These are phyloP conservation scores for Leucogyrophana mollusca DNA, from an alignment of 768 basidiomycete species.

Conservation along the genomic window DNA sequence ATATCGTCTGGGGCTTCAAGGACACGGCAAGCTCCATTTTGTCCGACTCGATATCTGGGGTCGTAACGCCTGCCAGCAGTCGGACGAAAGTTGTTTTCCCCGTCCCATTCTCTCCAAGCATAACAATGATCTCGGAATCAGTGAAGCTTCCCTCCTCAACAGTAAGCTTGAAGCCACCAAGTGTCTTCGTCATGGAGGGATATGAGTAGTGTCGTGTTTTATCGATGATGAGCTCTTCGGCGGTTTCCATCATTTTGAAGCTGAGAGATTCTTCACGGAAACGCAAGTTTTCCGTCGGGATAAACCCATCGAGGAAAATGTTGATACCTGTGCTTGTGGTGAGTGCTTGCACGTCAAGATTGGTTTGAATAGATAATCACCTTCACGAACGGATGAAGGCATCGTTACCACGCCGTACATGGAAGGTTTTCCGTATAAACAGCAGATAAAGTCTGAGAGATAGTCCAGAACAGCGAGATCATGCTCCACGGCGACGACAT, in stretches of 20 bases:
- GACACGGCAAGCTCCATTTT: conserved; percentile 85
- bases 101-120: conserved; percentile 99
- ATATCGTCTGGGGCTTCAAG: conserved; percentile 97
- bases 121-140: conserved; percentile 99
- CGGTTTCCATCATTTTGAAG: conserved; percentile 97
- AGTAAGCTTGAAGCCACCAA: conserved; percentile 93
- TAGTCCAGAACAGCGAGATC: conserved; percentile 98
- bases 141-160: conserved; percentile 90
- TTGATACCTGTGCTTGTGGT: conserved; percentile 74
- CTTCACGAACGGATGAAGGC: conserved; percentile 98
- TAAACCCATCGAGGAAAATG: conserved; percentile 98
- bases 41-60: conserved; percentile 79
- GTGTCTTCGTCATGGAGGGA: conserved; percentile 95
- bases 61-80: conserved; percentile 84
- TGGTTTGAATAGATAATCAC: conserved; percentile 36
- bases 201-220: conserved; percentile 90
- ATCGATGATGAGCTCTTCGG: conserved; percentile 84
- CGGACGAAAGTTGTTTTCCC: conserved; percentile 99
- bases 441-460: conserved; percentile 97
- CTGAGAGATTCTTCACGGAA: conserved; percentile 95
- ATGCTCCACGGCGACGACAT: conserved; percentile 98
- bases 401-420: conserved; percentile 99
- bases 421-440: conserved; percentile 94
- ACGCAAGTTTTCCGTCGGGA: conserved; percentile 97
- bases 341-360: conserved; percentile 1